Percentiles rank a stretch among this genome's conserved stretches.
phyloP scores from a whole-genome alignment of 352 stramenopile genomes.

The Pythium chondricola region DNA sequence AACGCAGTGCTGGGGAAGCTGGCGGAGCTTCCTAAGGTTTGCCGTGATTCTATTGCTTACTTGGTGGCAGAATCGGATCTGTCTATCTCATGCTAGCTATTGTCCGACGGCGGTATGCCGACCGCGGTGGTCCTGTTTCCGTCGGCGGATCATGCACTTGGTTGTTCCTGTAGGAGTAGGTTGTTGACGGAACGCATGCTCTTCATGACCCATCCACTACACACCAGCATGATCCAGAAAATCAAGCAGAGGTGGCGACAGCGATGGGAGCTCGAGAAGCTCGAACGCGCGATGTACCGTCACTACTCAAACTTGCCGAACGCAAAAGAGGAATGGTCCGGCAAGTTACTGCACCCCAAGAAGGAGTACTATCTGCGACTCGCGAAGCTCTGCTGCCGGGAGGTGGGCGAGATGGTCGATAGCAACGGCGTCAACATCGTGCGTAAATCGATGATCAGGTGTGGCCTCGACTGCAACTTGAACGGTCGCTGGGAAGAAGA shows the following conservation, averaged over 20 bases:
- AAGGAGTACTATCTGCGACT: slow-evolving; percentile 10
- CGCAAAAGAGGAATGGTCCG: slow-evolving; percentile 4
- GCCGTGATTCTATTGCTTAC: too few species aligned
- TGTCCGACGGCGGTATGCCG: too few species aligned
- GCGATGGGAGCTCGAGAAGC: slow-evolving; percentile 11
- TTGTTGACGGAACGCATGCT: too few species aligned
- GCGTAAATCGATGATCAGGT: slow-evolving; percentile 18
- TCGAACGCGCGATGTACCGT: background rate
- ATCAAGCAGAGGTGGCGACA: slow-evolving; percentile 2
- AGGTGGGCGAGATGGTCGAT: slow-evolving; percentile 11
- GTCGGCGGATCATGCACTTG: too few species aligned
- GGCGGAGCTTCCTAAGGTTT: too few species aligned
- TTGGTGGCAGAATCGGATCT: too few species aligned
- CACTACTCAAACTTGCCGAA: slow-evolving; percentile 7
- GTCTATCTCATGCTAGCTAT: too few species aligned
- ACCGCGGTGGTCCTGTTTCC: too few species aligned
- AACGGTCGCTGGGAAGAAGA: slow-evolving; percentile 11
- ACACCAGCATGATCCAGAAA: too few species aligned
- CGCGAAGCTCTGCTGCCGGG: background rate
- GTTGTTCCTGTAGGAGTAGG: too few species aligned
- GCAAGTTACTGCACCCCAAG: slow-evolving; percentile 7
- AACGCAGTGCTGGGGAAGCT: too few species aligned
- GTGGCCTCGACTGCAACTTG: slow-evolving; percentile 6
- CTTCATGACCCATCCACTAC: too few species aligned
- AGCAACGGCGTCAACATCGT: slow-evolving; percentile 8